Evolutionary conservation across 75 land plant genomes (phyloP), one percentile per base, ranked within the genome.

Genomic region (Sequoia sempervirens): DNA sequence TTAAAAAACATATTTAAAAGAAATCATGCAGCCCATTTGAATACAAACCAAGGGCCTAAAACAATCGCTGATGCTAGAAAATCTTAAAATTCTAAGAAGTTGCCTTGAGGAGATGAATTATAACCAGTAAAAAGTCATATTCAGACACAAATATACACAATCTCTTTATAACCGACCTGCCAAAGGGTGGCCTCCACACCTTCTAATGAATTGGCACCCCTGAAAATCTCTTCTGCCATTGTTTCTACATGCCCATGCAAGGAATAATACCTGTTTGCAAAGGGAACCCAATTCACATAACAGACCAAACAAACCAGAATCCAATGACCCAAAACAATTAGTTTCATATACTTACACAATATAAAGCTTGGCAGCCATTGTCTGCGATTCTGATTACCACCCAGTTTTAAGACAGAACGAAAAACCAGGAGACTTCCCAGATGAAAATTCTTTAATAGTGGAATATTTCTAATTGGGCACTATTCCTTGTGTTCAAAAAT

Each of bases 151-250:
- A 17, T 56, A 61, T 23, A 26, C n/a, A 23, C n/a, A 61, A 0
- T 20, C n/a, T 61, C 6, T 23, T 5, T 61, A 23, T 23, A 30
- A 32, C 76, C 0, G 74, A 90, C 92, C 90, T 87, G 87, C 94
- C 94, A 92, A 37, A 91, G 88, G 43, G 89, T 86, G 11, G 91
- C 94, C 82, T 91, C 92, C 64, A 92, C 92, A 36, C 88, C 92
- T 37, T 85, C 80, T 80, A 92, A 90, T 47, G 92, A 79, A 84
- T 86, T 89, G 80, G 92, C 92, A 38, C 92, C 92, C 54, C 79
- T 82, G 12, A 81, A 86, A 11, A 91, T 80, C 80, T 91, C 89
- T 78, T 87, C 34, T 10, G 94, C 94, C 91, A 92, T 87, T 47
- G 40, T 86, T 82, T 85, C 91, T 18, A 91, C 94, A 89, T 92